These are phyloP conservation scores for Exophiala phaeomuriformis DNA, from an alignment of 2,329 filamentous ascomycete genomes.

Conservation along the genomic window DNA sequence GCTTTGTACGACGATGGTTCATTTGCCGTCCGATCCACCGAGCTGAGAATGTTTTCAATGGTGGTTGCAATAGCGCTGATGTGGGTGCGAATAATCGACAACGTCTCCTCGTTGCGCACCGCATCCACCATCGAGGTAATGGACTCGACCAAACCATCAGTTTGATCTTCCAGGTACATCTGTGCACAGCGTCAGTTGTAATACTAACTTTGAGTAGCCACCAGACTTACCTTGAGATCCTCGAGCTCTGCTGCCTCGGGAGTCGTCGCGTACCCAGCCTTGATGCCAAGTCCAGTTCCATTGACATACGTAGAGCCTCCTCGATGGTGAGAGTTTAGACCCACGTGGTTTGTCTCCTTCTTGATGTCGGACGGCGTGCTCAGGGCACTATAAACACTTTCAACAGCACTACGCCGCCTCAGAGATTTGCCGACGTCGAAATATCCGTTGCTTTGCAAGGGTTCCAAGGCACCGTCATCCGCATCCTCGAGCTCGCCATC, in stretches of 20 bases:
- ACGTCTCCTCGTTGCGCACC: constrained; percentile 58
- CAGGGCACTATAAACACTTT: constrained; percentile 67
- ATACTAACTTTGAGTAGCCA: neutral
- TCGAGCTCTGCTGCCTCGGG: constrained; percentile 46
- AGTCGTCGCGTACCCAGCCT: constrained; percentile 35
- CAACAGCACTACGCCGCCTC: constrained; percentile 53
- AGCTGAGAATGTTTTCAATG: constrained; percentile 61
- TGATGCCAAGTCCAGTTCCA: constrained; percentile 22
- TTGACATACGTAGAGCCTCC: constrained; percentile 14
- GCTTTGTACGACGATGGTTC: constrained; percentile 38
- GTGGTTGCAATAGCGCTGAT: constrained; percentile 64
- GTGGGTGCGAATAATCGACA: constrained; percentile 60
- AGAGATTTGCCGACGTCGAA: constrained; percentile 51
- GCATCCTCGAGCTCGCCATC: constrained; percentile 71
- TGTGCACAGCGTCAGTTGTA: constrained; percentile 29
- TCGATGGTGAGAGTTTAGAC: constrained; percentile 8
- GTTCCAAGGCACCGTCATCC: constrained; percentile 54
- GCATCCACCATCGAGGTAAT: constrained; percentile 73
- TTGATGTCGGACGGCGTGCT: constrained; percentile 53
- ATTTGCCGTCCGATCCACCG: constrained; percentile 53
- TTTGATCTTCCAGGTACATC: constrained; percentile 78
- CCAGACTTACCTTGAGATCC: constrained; percentile 50
- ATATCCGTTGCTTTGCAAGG: constrained; percentile 61
- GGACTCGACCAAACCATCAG: constrained; percentile 66
- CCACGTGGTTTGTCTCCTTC: constrained; percentile 8